phyloP scores from a whole-genome alignment of 2,329 filamentous ascomycete species.

The Pseudogymnoascus sp. region DNA sequence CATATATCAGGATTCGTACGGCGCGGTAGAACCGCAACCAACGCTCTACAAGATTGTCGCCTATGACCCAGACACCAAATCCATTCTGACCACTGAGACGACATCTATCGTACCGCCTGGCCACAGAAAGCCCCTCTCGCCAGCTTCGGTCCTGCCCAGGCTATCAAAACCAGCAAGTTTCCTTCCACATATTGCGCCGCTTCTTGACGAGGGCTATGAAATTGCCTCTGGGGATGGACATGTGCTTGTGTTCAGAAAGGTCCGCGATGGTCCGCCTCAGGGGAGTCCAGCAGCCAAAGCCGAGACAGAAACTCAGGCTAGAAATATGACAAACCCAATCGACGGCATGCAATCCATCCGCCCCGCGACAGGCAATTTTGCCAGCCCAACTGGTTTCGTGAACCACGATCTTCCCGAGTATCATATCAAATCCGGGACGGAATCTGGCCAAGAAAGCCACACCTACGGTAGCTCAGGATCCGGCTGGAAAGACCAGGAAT shows the following conservation, averaged over 20 bases:
- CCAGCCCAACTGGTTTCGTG: constrained; percentile 59
- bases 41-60: constrained; percentile 57
- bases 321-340: constrained; percentile 45
- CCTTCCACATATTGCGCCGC: constrained; percentile 52
- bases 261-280: constrained; percentile 30
- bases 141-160: constrained; percentile 52
- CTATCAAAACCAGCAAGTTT: constrained; percentile 59
- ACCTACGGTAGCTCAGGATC: constrained; percentile 39
- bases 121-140: constrained; percentile 42
- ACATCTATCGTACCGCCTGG: constrained; percentile 45
- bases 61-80: constrained; percentile 53
- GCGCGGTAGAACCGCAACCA: constrained; percentile 29
- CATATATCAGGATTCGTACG: constrained; percentile 38
- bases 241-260: constrained; percentile 60
- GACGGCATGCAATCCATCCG: constrained; percentile 32
- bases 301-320: constrained; percentile 49
- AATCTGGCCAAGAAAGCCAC: constrained; percentile 40
- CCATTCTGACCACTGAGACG: constrained; percentile 53
- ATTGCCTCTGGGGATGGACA: constrained; percentile 57
- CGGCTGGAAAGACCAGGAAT: constrained; percentile 21
- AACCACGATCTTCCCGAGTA: constrained; percentile 46
- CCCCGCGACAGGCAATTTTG: constrained; percentile 49
- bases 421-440: constrained; percentile 37
- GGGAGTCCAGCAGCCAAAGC: constrained; percentile 35
- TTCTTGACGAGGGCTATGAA: constrained; percentile 58